Base-by-base conservation (phyloP, 805 yeast genomes). In the Vanderwaltozyma polyspora region DNA sequence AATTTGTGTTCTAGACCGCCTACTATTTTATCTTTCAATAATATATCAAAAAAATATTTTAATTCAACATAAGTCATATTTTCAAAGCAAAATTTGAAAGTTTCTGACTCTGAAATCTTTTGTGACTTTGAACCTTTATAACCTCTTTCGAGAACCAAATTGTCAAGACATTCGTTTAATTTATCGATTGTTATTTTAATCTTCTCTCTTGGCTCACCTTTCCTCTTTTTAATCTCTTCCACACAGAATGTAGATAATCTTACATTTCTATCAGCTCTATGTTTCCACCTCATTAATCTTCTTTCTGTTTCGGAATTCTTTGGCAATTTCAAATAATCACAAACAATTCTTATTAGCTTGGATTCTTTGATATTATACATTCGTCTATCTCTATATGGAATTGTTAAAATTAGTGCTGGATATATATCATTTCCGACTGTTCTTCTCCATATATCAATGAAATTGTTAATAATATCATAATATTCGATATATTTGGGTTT, bases 361-460 rank as follows among this genome's bases (percentile, higher is more conserved):
- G 62, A 60, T 41, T 86, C 94, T 49, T 74, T 76, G 27, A 83
- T 62, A 41, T 72, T 67, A 52, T 76, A 83, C 28, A 67, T 56
- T 28, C 86, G 59, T 18, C 67, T 60, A 44, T 83, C 94, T 33
- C 73, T 63, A 34, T 74, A 68, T 0, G 93, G 85, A 19, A 79
- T 54, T 2, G 70, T 60, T 31, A 86, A 61, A 22, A 75, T 60
- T 12, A 81, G 63, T 1, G 78, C 78, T 0, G 89, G 87, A 44
- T 68, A 76, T 3, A 86, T 66, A 52, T 86, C 69, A 13, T 64
- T 55, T 0, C 85, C 85, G 0, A 77, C 76, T 2, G 64, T 56
- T 12, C 43, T 45, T 25, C 75, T 55, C 79, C 81, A 79, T 25
- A 62, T 51, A 4, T 50, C 48, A 21, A 75, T 58, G 46, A 74